phyloP scores from a whole-genome alignment of 2,329 filamentous ascomycete species.

The Aspergillus aculeatinus region DNA sequence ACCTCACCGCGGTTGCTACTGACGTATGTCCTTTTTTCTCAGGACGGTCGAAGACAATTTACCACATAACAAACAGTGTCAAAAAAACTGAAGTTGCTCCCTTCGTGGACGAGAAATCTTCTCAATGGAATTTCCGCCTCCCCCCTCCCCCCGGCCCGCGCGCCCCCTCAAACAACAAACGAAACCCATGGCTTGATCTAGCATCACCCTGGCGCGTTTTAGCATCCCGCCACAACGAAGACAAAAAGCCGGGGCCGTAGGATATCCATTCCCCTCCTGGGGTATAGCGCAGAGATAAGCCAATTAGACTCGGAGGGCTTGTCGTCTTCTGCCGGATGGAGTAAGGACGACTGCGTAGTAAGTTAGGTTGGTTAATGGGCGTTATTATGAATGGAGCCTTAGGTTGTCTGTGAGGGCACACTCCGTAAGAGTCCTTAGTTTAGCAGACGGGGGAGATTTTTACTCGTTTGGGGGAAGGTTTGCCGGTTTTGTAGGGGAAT shows the following conservation, averaged over 20 bases:
- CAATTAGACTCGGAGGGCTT: neutral
- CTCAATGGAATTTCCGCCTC: neutral
- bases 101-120: neutral
- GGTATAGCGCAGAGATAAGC: conserved; percentile 7
- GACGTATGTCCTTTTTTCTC: neutral
- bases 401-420: neutral
- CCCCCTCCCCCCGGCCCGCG: neutral
- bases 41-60: no score
- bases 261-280: conserved; percentile 4
- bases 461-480: conserved; percentile 2
- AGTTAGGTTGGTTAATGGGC: neutral
- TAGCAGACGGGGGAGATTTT: neutral
- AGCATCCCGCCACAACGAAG: conserved; percentile 1
- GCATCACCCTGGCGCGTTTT: conserved; percentile 1
- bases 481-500: neutral
- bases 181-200: neutral
- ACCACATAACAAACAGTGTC: no score
- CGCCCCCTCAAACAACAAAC: neutral
- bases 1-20: neutral
- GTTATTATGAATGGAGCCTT: neutral
- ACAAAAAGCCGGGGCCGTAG: conserved; percentile 3
- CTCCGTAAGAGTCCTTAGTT: no score
- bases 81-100: neutral
- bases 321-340: neutral
- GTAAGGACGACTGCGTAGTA: neutral